Evolutionary conservation across 805 yeast species (phyloP), one percentile per base, ranked within the genome.

Genomic region (Metschnikowia hibisci): DNA sequence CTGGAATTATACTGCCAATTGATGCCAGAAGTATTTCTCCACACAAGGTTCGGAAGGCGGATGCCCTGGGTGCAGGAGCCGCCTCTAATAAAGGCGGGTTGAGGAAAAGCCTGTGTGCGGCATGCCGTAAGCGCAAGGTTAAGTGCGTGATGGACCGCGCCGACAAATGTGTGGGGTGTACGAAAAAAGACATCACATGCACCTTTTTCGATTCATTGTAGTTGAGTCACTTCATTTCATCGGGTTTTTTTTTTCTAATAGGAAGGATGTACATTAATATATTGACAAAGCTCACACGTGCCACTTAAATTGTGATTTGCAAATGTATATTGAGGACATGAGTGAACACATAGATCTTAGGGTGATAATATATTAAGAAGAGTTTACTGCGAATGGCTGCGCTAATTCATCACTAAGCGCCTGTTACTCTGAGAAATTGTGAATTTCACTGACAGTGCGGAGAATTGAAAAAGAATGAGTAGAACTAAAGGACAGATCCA

Each of bases 91-190:
- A 31, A 29, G 32, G 30, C 13, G 34, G 30, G n/a, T 38, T 31
- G 34, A 57, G 76, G 33, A 70, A 69, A 50, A 61, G 67, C 29
- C 62, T 68, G 37, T 70, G 76, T 46, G 54, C 45, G 18, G 61
- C 66, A 25, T 70, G 76, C 47, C 63, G 76, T 46, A 67, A 64
- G 51, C 60, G 74, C 50, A 70, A 70, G 52, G 71, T 70, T 14
- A 68, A 66, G 58, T 70, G 76, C 53, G 67, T 66, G 27, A 59
- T 60, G 47, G 61, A 58, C 44, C 56, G 51, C 34, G 43, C 56
- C 32, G 53, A 53, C 39, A 65, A 60, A 53, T 70, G 76, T 51
- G 71, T 64, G 48, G 72, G 71, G 10, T 70, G 76, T 50, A 47
- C 49, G 33, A 69, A 67, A 51, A 67, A 67, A 56, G 63, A 60